Base-by-base conservation (phyloP, 805 yeast genomes). In the Lachancea nothofagi region DNA sequence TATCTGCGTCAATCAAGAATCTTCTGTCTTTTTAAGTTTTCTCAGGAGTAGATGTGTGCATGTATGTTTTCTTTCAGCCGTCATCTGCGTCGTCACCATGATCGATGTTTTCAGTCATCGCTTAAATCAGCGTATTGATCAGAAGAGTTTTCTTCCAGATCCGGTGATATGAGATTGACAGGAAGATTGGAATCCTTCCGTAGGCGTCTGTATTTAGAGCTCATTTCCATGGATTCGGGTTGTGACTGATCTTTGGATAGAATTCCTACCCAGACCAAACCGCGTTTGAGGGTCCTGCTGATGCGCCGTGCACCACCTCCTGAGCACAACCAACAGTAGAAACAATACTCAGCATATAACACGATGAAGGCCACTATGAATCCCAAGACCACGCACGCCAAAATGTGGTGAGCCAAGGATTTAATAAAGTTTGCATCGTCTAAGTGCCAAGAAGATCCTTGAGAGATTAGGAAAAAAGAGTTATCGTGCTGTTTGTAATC, bases 361-460 rank as follows among this genome's bases (percentile, higher is more conserved):
- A 76, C 44, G 8, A 62, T 39, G 29, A 66, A 64, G 3, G 80
- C 88, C 35, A 81, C 54, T 13, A 74, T 44, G 48, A 83, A 78
- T 1, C 96, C 95, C 10, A 74, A 75, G 29, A 83, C 54, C 2
- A 86, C 84, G 20, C 88, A 81, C 28, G 81, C 62, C 12, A 77
- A 70, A 48, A 89, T 76, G 61, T 89, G 96, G 47, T 75, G 71
- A 13, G 85, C 87, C 62, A 88, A 64, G 7, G 75, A 65, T 54
- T 83, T 78, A 62, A 88, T 77, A 56, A 85, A 75, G 39, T 77
- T 71, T 8, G 96, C 96, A 61, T 89, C 97, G 48, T 80, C 86
- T 54, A 77, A 65, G 63, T 89, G 97, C 97, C 97, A 89, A 19
- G 95, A 83, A 0, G 95, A 84, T 33, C 97, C 97, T 40, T 76